A percentile compares a stretch with the other conserved stretches of the same genome.
These are phyloP conservation scores for Sugiyamaella japonica DNA, from an alignment of 1,139 yeast genomes.

Conservation along the genomic window DNA sequence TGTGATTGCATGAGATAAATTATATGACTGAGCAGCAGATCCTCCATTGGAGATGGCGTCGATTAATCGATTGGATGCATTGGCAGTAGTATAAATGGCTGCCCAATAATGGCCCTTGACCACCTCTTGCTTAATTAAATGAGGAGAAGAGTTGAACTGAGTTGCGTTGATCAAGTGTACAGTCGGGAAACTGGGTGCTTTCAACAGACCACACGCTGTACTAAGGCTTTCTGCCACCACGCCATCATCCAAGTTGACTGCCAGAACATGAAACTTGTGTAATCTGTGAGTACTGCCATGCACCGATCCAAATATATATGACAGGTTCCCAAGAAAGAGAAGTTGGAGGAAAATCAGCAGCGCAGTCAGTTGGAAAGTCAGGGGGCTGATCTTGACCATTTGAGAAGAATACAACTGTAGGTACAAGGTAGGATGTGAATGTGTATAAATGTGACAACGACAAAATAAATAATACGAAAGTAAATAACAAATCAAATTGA, in stretches of 20 bases:
- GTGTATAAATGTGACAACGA: no score
- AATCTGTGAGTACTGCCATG: conserved; percentile 14
- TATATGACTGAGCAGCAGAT: conserved; percentile 16
- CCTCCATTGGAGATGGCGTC: conserved; percentile 20
- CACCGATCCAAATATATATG: conserved; percentile 23
- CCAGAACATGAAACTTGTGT: conserved; percentile 18
- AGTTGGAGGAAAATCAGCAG: conserved; percentile 1
- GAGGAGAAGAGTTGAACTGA: conserved; percentile 7
- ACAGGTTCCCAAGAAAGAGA: conserved; percentile 20
- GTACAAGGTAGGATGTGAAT: no score
- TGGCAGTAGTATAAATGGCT: conserved; percentile 20
- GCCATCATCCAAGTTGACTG: conserved; percentile 24
- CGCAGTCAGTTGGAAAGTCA: not conserved
- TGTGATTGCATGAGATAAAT: conserved; percentile 17
- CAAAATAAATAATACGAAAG: no score
- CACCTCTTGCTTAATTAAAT: conserved; percentile 11
- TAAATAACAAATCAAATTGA: no score
- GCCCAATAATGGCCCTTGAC: conserved; percentile 21
- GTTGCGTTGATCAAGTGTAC: conserved; percentile 14
- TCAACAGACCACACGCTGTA: conserved; percentile 17
- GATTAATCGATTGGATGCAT: conserved; percentile 20
- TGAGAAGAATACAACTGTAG: no score
- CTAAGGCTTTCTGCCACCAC: conserved; percentile 20
- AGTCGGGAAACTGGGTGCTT: conserved; percentile 19
- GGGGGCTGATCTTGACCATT: not conserved